Percentiles rank a stretch among this genome's conserved stretches.
These are phyloP conservation scores for Taiozyma onychis DNA, from an alignment of 1,139 yeast genomes.

Conservation along the genomic window DNA sequence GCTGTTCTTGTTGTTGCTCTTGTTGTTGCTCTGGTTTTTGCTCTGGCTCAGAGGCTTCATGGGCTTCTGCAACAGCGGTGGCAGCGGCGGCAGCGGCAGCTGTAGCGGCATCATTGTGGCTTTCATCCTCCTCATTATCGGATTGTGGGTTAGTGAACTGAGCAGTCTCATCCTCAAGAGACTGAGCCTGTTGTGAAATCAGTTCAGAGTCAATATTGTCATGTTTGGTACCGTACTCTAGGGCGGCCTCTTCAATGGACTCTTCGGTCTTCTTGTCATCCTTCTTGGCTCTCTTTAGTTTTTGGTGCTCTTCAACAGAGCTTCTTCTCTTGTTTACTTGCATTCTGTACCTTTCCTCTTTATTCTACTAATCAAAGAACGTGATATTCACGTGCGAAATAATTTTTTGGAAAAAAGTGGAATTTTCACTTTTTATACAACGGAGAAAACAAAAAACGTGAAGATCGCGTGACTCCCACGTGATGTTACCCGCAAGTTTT, in stretches of 20 bases:
- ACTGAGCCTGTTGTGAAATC: constrained; percentile 38
- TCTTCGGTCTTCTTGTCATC: constrained; percentile 11
- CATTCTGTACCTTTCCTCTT: constrained; percentile 8
- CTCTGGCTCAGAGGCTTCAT: constrained; percentile 6
- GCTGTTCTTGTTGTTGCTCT: too few species aligned
- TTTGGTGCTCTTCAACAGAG: constrained; percentile 2
- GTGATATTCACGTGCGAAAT: constrained; percentile 24
- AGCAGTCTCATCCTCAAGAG: constrained; percentile 16
- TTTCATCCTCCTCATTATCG: neutral
- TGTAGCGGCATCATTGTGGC: neutral
- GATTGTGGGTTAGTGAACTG: constrained; percentile 11
- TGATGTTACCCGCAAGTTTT: neutral
- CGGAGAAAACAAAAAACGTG: neutral
- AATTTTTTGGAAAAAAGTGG: neutral
- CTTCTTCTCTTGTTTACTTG: constrained; percentile 15
- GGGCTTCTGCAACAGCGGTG: constrained; percentile 9
- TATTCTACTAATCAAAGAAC: constrained; percentile 9
- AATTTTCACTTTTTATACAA: constrained; percentile 2
- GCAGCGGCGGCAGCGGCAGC: constrained; percentile 15
- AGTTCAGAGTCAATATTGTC: constrained; percentile 39
- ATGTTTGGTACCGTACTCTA: constrained; percentile 9
- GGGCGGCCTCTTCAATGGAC: constrained; percentile 6
- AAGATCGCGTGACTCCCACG: constrained; percentile 4
- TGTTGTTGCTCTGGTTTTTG: constrained; percentile 9
- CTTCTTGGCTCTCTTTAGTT: constrained; percentile 4